Conservation (phyloP, 2,329 filamentous ascomycete species). For the Arthrobotrys megalospora region DNA sequence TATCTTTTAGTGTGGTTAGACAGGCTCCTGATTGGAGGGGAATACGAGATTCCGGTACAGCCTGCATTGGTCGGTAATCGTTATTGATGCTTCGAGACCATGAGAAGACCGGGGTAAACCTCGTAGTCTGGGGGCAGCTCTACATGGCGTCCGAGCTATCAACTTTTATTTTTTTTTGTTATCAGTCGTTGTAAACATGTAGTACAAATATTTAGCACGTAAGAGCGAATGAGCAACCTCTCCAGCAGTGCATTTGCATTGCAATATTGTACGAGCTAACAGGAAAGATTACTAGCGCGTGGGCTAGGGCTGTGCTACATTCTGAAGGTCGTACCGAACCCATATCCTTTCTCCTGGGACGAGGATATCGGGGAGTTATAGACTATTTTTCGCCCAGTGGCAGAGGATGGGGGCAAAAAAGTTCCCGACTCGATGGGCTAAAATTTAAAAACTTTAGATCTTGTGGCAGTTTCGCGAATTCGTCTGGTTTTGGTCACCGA, state of each 20-base stretch:
- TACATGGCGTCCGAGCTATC: not conserved
- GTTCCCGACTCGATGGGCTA: not conserved
- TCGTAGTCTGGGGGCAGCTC: no score
- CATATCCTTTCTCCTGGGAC: slow-evolving; percentile 21
- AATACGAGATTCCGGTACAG: slow-evolving; percentile 2
- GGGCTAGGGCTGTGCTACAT: slow-evolving; percentile 5
- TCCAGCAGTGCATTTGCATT: not conserved
- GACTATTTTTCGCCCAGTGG: not conserved
- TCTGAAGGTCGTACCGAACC: slow-evolving; percentile 24
- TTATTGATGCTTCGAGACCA: not conserved
- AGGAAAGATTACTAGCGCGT: not conserved
- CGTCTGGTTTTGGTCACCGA: not conserved
- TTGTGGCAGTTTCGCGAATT: not conserved
- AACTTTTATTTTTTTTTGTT: not conserved
- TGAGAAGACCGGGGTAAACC: not conserved
- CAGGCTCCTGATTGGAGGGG: slow-evolving; percentile 37
- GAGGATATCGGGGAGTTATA: not conserved
- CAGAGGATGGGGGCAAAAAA: not conserved
- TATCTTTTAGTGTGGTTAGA: slow-evolving; percentile 36
- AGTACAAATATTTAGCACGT: slow-evolving; percentile 29
- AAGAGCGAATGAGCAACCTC: slow-evolving; percentile 1
- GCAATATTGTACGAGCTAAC: not conserved
- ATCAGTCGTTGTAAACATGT: slow-evolving; percentile 20
- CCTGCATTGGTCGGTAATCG: slow-evolving; percentile 19
- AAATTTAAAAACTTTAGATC: not conserved